Conservation (phyloP, 2,329 filamentous ascomycete genomes). For the Hirsutella thompsonii region DNA sequence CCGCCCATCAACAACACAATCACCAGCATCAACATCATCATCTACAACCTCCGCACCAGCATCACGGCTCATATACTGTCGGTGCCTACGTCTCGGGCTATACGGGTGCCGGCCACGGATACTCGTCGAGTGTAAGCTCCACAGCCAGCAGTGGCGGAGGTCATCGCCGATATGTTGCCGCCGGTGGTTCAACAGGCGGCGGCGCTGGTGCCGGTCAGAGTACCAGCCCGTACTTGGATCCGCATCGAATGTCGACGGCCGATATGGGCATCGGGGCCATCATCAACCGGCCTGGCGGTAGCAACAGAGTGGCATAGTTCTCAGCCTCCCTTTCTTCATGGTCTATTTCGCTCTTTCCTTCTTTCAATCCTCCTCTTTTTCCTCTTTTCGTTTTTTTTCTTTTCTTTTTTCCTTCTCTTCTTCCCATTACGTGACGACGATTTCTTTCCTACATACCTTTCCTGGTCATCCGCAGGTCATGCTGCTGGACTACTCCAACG, state of each 20-base stretch:
- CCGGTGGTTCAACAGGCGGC: neutral
- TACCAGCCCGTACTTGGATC: conserved; percentile 33
- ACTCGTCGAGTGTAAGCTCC: conserved; percentile 42
- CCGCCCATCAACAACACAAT: too few species aligned
- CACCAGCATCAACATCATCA: too few species aligned
- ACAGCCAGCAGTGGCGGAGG: conserved; percentile 19
- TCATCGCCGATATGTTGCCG: conserved; percentile 17
- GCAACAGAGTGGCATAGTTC: conserved; percentile 7
- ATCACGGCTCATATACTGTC: conserved; percentile 6
- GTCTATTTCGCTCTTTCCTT: neutral
- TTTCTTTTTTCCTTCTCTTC: neutral
- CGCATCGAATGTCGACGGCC: conserved; percentile 37
- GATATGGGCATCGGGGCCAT: conserved; percentile 50
- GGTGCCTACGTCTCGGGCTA: conserved; percentile 1
- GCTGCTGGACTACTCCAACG: too few species aligned
- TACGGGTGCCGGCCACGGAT: conserved; percentile 22
- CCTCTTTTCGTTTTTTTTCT: neutral
- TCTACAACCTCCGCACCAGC: conserved; percentile 10
- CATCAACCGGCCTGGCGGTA: conserved; percentile 35
- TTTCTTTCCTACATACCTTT: too few species aligned
- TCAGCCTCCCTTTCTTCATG: neutral
- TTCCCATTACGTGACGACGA: too few species aligned
- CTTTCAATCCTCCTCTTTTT: neutral
- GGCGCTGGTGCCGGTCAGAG: conserved; percentile 12
- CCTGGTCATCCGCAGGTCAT: too few species aligned